phyloP scores from a whole-genome alignment of 441 rosid genomes.

The Brassica balearica region DNA sequence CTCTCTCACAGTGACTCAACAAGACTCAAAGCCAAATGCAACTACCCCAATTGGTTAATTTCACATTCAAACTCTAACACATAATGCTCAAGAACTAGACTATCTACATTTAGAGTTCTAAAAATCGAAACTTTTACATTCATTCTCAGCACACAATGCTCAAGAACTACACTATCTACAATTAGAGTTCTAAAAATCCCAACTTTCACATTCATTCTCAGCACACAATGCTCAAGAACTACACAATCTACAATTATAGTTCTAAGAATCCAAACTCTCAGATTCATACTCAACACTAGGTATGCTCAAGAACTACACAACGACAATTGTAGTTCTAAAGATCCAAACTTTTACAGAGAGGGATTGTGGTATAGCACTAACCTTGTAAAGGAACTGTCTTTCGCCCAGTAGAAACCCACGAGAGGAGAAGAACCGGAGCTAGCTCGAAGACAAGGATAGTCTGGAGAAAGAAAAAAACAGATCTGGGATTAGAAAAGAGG shows the following conservation, averaged over 20 bases:
- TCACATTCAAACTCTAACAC: constrained; percentile 9
- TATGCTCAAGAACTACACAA: background rate
- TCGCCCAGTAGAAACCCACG: constrained; percentile 8
- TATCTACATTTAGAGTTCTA: constrained; percentile 17
- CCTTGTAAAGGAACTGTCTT: constrained; percentile 28
- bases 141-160: background rate
- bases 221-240: constrained; percentile 24
- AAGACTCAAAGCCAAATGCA: background rate
- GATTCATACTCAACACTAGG: background rate
- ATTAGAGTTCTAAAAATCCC: background rate
- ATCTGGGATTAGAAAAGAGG: constrained; percentile 30
- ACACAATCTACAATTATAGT: constrained; percentile 24
- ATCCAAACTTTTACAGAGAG: background rate
- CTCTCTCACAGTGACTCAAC: background rate
- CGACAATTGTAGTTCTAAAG: background rate
- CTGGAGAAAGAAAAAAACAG: constrained; percentile 34
- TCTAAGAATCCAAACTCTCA: background rate
- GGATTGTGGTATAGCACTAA: background rate
- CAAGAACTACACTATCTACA: background rate
- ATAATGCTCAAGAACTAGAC: constrained; percentile 24
- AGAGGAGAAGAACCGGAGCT: constrained; percentile 21
- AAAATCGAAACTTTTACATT: constrained; percentile 10
- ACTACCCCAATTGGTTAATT: background rate
- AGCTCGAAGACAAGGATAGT: constrained; percentile 15
- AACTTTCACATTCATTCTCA: constrained; percentile 8